phyloP scores from a whole-genome alignment of 2,329 filamentous ascomycete genomes.

The Penicillium sp. region DNA sequence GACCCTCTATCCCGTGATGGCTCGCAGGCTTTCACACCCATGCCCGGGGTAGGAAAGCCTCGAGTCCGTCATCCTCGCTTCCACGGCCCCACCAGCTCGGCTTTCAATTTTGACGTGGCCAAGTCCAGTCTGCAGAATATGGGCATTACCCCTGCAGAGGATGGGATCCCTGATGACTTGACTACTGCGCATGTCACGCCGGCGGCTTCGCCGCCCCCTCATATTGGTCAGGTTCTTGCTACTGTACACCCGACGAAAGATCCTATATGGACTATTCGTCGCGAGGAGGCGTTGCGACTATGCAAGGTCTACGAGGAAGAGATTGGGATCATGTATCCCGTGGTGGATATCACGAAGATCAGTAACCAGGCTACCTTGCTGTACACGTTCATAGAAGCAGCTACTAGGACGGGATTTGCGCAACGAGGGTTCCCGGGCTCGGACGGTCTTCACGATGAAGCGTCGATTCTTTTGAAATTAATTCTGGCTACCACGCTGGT shows the following conservation, averaged over 20 bases:
- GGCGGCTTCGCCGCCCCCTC: conserved; percentile 46
- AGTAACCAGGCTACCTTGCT: conserved; percentile 70
- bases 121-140: conserved; percentile 85
- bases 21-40: conserved; percentile 40
- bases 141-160: conserved; percentile 71
- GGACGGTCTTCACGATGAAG: conserved; percentile 63
- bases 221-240: conserved; percentile 31
- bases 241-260: conserved; percentile 60
- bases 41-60: conserved; percentile 47
- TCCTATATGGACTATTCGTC: conserved; percentile 76
- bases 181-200: conserved; percentile 58
- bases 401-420: conserved; percentile 60
- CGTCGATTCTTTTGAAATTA: conserved; percentile 75
- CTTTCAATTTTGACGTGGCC: conserved; percentile 83
- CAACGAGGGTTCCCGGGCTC: conserved; percentile 56
- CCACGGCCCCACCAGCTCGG: conserved; percentile 80
- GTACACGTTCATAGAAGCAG: conserved; percentile 72
- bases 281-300: conserved; percentile 77
- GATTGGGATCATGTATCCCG: conserved; percentile 88
- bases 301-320: conserved; percentile 85
- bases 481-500: conserved; percentile 77
- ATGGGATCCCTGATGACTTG: conserved; percentile 62
- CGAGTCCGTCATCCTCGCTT: conserved; percentile 66
- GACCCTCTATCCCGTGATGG: conserved; percentile 41
- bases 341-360: conserved; percentile 72